These are phyloP conservation scores for Aspergillus ochraceoroseus DNA, from an alignment of 2,329 filamentous ascomycete species.

Conservation along the genomic window DNA sequence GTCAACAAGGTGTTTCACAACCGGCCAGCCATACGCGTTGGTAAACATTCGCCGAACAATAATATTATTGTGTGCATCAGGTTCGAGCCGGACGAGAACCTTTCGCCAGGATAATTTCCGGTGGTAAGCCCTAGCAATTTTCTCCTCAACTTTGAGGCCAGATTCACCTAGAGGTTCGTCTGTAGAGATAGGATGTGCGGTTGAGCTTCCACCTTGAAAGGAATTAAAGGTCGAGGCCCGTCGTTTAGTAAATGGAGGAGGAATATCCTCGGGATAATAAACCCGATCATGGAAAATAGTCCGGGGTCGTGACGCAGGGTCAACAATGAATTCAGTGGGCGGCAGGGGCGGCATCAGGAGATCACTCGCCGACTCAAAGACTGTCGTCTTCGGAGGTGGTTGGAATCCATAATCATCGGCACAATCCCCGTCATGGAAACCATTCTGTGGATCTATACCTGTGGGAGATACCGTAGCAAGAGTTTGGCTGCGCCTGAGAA, in stretches of 20 bases:
- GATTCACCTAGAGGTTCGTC: slow-evolving; percentile 15
- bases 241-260: slow-evolving; percentile 59
- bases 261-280: slow-evolving; percentile 91
- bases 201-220: slow-evolving; percentile 20
- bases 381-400: slow-evolving; percentile 81
- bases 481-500: slow-evolving; percentile 74
- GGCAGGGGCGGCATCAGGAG: slow-evolving; percentile 86
- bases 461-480: slow-evolving; percentile 39
- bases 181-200: slow-evolving; percentile 5
- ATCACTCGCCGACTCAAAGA: slow-evolving; percentile 93
- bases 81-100: slow-evolving; percentile 89
- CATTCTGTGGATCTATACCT: slow-evolving; percentile 12
- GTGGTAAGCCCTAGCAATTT: slow-evolving; percentile 94
- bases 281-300: slow-evolving; percentile 97
- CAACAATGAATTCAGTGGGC: slow-evolving; percentile 71
- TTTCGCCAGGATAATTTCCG: slow-evolving; percentile 90
- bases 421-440: slow-evolving; percentile 48
- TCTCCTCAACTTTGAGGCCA: slow-evolving; percentile 87
- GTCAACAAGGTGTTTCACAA: slow-evolving; percentile 89
- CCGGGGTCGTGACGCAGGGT: slow-evolving; percentile 72
- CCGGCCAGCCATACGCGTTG: slow-evolving; percentile 96
- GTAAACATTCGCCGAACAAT: slow-evolving; percentile 94
- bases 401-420: slow-evolving; percentile 50
- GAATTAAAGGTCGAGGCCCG: slow-evolving; percentile 39
- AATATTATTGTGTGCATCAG: slow-evolving; percentile 98